Percentiles rank a stretch among this genome's conserved stretches.
Conservation (phyloP, 2,329 filamentous ascomycete genomes). For the Coleophoma cylindrospora region DNA sequence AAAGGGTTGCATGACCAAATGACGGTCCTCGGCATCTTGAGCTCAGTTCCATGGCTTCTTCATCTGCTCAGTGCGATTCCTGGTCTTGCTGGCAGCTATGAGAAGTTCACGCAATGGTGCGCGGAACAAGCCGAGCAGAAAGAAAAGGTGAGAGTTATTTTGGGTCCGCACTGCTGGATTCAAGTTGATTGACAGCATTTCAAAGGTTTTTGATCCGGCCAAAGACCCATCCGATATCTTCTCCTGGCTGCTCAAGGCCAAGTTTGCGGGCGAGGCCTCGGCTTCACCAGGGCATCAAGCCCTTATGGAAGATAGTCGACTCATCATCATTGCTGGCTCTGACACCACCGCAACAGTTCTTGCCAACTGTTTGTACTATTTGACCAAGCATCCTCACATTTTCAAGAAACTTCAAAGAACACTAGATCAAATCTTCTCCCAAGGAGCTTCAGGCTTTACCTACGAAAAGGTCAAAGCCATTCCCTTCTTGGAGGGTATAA, state of each 20-base stretch:
- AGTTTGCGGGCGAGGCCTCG: constrained; percentile 14
- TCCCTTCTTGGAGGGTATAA: constrained; percentile 30
- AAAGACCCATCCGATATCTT: constrained; percentile 21
- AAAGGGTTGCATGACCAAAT: constrained; percentile 6
- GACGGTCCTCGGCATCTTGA: constrained; percentile 3
- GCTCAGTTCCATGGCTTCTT: constrained; percentile 25
- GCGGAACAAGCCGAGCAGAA: constrained; percentile 24
- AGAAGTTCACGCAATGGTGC: constrained; percentile 31
- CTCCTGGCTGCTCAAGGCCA: constrained; percentile 23
- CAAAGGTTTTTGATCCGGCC: neutral
- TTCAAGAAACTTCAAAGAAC: constrained; percentile 17
- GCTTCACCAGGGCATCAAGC: constrained; percentile 21
- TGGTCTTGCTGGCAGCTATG: constrained; percentile 24
- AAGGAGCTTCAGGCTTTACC: constrained; percentile 20
- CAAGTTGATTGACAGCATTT: too few relatives aligned
- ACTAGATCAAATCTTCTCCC: constrained; percentile 12
- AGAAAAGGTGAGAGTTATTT: constrained; percentile 17
- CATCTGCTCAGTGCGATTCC: constrained; percentile 27
- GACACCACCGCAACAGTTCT: neutral
- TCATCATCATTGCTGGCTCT: constrained; percentile 27
- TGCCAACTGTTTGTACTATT: constrained; percentile 24
- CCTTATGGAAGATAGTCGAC: constrained; percentile 6
- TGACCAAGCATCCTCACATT: constrained; percentile 4
- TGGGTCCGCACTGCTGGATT: neutral
- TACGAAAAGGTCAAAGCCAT: constrained; percentile 26